Evolutionary conservation across 2,329 filamentous ascomycete species (phyloP).

Genomic region (Beauveria sp.): DNA sequence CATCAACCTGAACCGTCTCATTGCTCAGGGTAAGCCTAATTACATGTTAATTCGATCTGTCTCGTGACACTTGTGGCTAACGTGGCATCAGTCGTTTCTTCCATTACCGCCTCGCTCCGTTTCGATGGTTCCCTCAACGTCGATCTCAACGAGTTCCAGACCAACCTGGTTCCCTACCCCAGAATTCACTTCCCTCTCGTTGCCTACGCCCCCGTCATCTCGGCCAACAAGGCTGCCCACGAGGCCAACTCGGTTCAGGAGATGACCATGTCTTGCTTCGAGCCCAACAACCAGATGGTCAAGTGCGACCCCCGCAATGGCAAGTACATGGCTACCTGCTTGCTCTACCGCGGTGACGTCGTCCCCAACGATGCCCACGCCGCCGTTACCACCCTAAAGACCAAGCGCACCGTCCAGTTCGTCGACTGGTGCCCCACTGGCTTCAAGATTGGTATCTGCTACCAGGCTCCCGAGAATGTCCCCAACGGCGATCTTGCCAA

Average conservation of each 20-base stretch:
- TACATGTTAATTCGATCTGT: neutral
- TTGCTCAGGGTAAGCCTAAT: conserved; percentile 69
- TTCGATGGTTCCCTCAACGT: conserved; percentile 99
- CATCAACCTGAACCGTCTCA: conserved; percentile 97
- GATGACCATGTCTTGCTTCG: conserved; percentile 98
- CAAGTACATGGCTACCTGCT: conserved; percentile 99
- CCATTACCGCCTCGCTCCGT: conserved; percentile 95
- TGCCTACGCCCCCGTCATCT: conserved; percentile 90
- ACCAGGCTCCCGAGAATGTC: conserved; percentile 92
- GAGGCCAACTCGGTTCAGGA: conserved; percentile 97
- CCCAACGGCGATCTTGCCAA: conserved; percentile 96
- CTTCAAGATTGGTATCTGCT: conserved; percentile 99
- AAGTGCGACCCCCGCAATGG: conserved; percentile 97
- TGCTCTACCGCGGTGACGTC: conserved; percentile 97
- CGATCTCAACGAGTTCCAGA: conserved; percentile 99
- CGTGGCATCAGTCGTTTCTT: conserved; percentile 69
- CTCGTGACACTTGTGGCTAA: conserved; percentile 17
- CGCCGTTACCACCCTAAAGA: conserved; percentile 94
- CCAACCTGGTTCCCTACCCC: conserved; percentile 96
- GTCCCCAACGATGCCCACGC: conserved; percentile 92
- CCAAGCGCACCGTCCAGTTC: conserved; percentile 98
- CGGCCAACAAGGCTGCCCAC: conserved; percentile 89
- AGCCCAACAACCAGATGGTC: conserved; percentile 99
- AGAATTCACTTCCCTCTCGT: conserved; percentile 99
- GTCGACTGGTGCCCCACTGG: conserved; percentile 99